Conservation (phyloP, 306 rosid species). For the Carpinus viminea region DNA sequence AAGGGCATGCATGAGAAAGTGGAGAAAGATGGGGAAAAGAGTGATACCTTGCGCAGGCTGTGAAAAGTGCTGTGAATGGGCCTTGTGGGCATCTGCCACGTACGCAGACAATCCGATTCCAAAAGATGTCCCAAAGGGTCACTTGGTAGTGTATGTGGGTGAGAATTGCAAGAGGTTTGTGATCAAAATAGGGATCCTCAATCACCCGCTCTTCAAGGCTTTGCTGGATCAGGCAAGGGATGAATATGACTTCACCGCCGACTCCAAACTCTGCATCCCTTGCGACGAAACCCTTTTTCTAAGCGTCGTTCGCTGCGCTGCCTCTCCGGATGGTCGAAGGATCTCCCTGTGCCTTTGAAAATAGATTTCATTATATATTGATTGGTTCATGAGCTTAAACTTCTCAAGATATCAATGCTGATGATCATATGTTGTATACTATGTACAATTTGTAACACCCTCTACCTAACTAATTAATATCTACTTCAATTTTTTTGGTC, state of each 20-base stretch:
- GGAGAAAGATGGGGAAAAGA: slow-evolving; percentile 63
- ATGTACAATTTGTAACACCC: slow-evolving; percentile 32
- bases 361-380: background rate
- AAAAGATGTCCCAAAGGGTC: slow-evolving; percentile 94
- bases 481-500: slow-evolving; percentile 25
- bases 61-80: slow-evolving; percentile 57
- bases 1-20: slow-evolving; percentile 66
- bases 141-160: slow-evolving; percentile 85
- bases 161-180: slow-evolving; percentile 74
- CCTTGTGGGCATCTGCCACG: slow-evolving; percentile 41
- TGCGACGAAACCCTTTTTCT: slow-evolving; percentile 79
- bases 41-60: slow-evolving; percentile 50
- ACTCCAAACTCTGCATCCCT: slow-evolving; percentile 77
- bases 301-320: slow-evolving; percentile 59
- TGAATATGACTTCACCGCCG: slow-evolving; percentile 65
- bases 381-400: slow-evolving; percentile 23
- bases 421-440: slow-evolving; percentile 37
- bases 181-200: slow-evolving; percentile 59
- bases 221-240: slow-evolving; percentile 85
- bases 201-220: slow-evolving; percentile 83
- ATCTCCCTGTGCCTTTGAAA: slow-evolving; percentile 35
- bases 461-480: slow-evolving; percentile 23
- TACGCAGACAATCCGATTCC: slow-evolving; percentile 65
- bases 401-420: slow-evolving; percentile 30
- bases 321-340: slow-evolving; percentile 42